Evolutionary conservation across 225 moss, liverwort and hornwort species (phyloP).

Genomic region (Sphagnum contortum): DNA sequence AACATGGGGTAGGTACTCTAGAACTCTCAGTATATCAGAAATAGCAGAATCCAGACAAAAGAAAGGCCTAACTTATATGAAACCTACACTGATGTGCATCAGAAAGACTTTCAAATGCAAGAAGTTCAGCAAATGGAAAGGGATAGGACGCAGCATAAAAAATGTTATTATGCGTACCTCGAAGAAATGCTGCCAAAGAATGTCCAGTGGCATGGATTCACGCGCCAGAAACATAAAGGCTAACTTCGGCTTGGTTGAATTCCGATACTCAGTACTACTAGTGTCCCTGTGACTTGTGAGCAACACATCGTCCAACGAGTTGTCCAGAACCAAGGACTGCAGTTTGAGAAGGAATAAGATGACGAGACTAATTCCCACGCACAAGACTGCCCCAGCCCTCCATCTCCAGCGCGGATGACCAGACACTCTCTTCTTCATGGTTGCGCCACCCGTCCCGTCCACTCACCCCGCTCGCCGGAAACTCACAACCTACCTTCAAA

Average conservation of each 20-base stretch:
- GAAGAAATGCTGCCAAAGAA: slow-evolving; percentile 82
- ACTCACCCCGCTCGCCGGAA: too few species aligned
- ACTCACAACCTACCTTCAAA: too few species aligned
- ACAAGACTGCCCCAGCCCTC: slow-evolving; percentile 40
- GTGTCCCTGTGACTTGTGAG: not conserved
- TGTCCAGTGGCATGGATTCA: slow-evolving; percentile 65
- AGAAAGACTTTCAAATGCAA: not conserved
- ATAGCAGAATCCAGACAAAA: too few species aligned
- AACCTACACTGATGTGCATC: too few species aligned
- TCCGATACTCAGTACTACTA: slow-evolving; percentile 13
- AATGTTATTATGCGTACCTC: slow-evolving; percentile 18
- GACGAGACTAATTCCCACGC: slow-evolving; percentile 23
- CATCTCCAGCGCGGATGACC: slow-evolving; percentile 49
- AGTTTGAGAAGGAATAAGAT: slow-evolving; percentile 43
- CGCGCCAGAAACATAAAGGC: slow-evolving; percentile 84
- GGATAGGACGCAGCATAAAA: not conserved
- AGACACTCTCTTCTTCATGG: slow-evolving; percentile 59
- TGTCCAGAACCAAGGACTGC: slow-evolving; percentile 21
- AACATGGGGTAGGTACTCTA: too few species aligned
- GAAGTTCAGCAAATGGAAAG: not conserved
- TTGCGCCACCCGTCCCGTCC: slow-evolving; percentile 4
- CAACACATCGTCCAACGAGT: slow-evolving; percentile 13
- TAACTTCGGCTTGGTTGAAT: slow-evolving; percentile 54
- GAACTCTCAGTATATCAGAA: too few species aligned
- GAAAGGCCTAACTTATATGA: too few species aligned